Conservation (phyloP, 2,329 filamentous ascomycete genomes). For the Hypomyces rosellus region DNA sequence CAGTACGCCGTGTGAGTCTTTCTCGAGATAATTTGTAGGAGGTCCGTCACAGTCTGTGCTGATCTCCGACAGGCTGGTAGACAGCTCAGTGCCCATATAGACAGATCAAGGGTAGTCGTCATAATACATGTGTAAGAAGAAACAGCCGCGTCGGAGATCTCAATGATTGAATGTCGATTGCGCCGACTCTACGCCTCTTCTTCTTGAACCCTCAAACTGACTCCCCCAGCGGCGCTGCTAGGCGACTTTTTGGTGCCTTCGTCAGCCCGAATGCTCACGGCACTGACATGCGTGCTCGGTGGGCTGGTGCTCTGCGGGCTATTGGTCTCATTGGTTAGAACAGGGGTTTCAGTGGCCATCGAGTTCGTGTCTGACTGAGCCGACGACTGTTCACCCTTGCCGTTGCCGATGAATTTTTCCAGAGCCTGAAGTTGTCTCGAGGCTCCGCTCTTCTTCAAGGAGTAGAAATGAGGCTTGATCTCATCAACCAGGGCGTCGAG, state of each 20-base stretch:
- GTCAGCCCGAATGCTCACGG: slow-evolving; percentile 33
- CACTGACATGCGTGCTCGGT: slow-evolving; percentile 56
- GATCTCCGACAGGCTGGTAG: background rate
- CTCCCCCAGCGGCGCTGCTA: slow-evolving; percentile 10
- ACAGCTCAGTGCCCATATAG: slow-evolving; percentile 1
- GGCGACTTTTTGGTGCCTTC: slow-evolving; percentile 22
- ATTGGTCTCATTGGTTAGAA: slow-evolving; percentile 62
- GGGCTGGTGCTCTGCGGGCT: slow-evolving; percentile 62
- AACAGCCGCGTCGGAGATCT: background rate
- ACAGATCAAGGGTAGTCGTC: slow-evolving; percentile 4
- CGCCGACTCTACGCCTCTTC: slow-evolving; percentile 23
- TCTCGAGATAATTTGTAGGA: background rate
- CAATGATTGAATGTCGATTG: background rate
- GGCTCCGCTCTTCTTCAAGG: slow-evolving; percentile 57
- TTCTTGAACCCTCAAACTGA: slow-evolving; percentile 22
- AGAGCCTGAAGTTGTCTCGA: slow-evolving; percentile 51
- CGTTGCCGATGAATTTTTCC: slow-evolving; percentile 26
- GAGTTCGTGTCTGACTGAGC: slow-evolving; percentile 44
- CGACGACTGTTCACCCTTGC: slow-evolving; percentile 25
- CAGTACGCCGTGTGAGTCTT: background rate
- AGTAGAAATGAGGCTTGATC: slow-evolving; percentile 55
- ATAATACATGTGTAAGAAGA: slow-evolving; percentile 7
- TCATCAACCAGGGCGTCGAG: slow-evolving; percentile 54
- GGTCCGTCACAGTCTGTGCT: background rate
- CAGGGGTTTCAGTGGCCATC: slow-evolving; percentile 52